These are phyloP conservation scores for Backusella macrospora DNA, from an alignment of 192 early-diverging fungal species.

Conservation along the genomic window DNA sequence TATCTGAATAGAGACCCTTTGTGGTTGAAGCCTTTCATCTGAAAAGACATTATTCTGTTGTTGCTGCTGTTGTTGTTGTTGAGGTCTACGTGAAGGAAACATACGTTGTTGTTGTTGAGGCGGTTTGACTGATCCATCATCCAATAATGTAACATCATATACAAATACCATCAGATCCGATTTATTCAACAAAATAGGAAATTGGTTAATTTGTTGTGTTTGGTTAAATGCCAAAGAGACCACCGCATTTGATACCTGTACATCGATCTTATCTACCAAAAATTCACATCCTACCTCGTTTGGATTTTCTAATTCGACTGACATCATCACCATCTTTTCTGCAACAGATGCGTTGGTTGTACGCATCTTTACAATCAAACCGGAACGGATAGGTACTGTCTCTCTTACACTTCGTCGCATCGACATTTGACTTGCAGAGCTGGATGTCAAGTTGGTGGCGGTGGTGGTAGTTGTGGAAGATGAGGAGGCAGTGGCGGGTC, in stretches of 20 bases:
- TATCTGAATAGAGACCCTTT: constrained; percentile 55
- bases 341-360: constrained; percentile 59
- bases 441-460: neutral
- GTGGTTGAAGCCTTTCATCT: constrained; percentile 41
- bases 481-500: neutral
- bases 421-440: constrained; percentile 11
- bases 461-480: neutral
- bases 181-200: constrained; percentile 51
- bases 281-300: constrained; percentile 55
- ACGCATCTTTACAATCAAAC: constrained; percentile 59
- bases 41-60: neutral
- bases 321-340: constrained; percentile 65
- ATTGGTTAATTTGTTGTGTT: constrained; percentile 27
- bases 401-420: constrained; percentile 46
- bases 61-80: neutral
- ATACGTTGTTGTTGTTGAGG: constrained; percentile 29
- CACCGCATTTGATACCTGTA: constrained; percentile 56
- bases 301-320: constrained; percentile 63
- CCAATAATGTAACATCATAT: constrained; percentile 57
- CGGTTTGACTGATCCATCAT: constrained; percentile 45
- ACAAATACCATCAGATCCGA: constrained; percentile 60
- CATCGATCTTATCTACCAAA: constrained; percentile 49
- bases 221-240: constrained; percentile 43
- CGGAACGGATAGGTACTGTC: constrained; percentile 52
- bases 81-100: constrained; percentile 26